Evolutionary conservation across 441 rosid genomes (phyloP).

Genomic region (Erysimum cheiri): DNA sequence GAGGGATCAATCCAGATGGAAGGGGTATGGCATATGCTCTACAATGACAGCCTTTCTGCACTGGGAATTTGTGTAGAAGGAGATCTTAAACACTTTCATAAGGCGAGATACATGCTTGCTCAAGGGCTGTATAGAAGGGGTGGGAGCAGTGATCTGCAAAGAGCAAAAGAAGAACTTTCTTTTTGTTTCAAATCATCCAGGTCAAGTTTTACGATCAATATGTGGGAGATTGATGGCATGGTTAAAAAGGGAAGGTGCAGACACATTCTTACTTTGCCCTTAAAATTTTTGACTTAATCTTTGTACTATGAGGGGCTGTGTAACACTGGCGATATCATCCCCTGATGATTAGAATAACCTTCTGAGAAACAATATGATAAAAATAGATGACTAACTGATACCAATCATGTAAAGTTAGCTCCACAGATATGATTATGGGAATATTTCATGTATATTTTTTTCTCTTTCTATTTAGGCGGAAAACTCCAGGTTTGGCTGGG

Average conservation of each 20-base stretch:
- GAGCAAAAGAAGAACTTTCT: slow-evolving; percentile 95
- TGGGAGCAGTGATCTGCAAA: slow-evolving; percentile 80
- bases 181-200: slow-evolving; percentile 97
- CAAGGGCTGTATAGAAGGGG: slow-evolving; percentile 88
- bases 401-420: slow-evolving; percentile 22
- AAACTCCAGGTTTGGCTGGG: slow-evolving; percentile 77
- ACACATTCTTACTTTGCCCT: slow-evolving; percentile 33
- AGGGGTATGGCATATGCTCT: slow-evolving; percentile 85
- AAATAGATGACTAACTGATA: slow-evolving; percentile 21
- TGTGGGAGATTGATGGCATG: slow-evolving; percentile 99
- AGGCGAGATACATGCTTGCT: slow-evolving; percentile 97
- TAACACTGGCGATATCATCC: slow-evolving; percentile 16
- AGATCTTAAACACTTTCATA: slow-evolving; percentile 98
- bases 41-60: slow-evolving; percentile 91
- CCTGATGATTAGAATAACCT: slow-evolving; percentile 19
- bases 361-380: slow-evolving; percentile 27
- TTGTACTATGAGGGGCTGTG: slow-evolving; percentile 2
- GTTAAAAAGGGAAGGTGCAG: slow-evolving; percentile 93
- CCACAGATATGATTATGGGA: slow-evolving; percentile 21
- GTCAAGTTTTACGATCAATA: slow-evolving; percentile 93
- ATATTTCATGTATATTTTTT: slow-evolving; percentile 37
- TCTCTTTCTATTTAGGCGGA: slow-evolving; percentile 66
- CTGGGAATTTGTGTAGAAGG: slow-evolving; percentile 93
- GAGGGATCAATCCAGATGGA: slow-evolving; percentile 65
- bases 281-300: neutral